Percentiles rank a stretch among this genome's conserved stretches.
Evolutionary conservation across 345 rosid species (phyloP).

Genomic region (Eucalyptus marginata): DNA sequence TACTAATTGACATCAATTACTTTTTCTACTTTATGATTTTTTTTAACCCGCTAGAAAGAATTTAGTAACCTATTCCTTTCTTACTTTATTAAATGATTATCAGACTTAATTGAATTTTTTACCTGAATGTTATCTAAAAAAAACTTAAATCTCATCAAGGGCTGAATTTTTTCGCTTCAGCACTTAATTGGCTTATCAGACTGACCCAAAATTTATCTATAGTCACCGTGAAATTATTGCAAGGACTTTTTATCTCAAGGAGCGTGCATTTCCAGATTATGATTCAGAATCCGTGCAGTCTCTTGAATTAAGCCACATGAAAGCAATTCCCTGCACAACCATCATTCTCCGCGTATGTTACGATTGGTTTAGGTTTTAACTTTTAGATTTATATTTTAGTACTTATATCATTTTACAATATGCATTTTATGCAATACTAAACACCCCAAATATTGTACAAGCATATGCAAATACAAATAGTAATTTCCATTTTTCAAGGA

Average conservation of each 20-base stretch:
- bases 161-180: neutral
- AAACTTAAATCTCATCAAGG: neutral
- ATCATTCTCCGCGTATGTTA: fast-evolving
- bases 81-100: neutral
- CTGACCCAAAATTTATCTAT: neutral
- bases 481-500: neutral
- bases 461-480: neutral
- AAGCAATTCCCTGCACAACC: neutral
- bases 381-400: neutral
- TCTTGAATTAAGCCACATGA: neutral
- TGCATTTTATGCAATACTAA: neutral
- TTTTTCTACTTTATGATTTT: neutral
- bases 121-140: neutral
- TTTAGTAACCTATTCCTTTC: neutral
- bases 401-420: neutral
- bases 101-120: neutral
- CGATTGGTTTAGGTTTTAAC: neutral
- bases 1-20: neutral
- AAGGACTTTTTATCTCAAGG: neutral
- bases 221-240: neutral
- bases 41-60: neutral
- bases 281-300: neutral
- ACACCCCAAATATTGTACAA: neutral
- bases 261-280: neutral
- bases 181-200: neutral